phyloP scores from a whole-genome alignment of 768 basidiomycete genomes.

The Tremella yokohamensis region DNA sequence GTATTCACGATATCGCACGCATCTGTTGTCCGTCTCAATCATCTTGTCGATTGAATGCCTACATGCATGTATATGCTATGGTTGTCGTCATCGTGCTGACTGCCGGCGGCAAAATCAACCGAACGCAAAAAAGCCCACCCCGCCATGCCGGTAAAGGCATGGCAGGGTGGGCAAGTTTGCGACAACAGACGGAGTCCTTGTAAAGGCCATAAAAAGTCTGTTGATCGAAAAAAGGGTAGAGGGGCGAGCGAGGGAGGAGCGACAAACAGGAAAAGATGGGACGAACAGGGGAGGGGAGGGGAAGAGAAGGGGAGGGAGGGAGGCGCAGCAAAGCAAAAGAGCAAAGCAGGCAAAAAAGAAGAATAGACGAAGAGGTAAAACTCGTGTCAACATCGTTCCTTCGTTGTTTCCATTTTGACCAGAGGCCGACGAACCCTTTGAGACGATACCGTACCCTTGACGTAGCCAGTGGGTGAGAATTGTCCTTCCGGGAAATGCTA shows the following conservation, averaged over 20 bases:
- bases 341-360: conserved; percentile 1
- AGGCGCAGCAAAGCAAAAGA: not conserved
- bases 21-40: not conserved
- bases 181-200: conserved; percentile 1
- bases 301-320: not conserved
- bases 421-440: conserved; percentile 4
- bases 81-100: not conserved
- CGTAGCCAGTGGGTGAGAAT: conserved; percentile 4
- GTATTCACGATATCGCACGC: too few species aligned
- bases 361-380: conserved; percentile 2
- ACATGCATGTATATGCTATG: not conserved
- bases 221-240: not conserved
- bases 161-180: not conserved
- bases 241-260: not conserved
- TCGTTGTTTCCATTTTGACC: not conserved
- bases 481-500: not conserved
- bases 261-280: not conserved
- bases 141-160: conserved; percentile 1
- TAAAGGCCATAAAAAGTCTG: not conserved
- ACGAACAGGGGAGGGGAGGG: not conserved
- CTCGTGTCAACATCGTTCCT: conserved; percentile 2
- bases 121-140: conserved; percentile 5
- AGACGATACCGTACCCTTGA: not conserved
- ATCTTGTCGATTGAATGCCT: not conserved
- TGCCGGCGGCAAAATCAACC: not conserved